A percentile compares a stretch with the other conserved stretches of the same genome.
These are phyloP conservation scores for Apophysomyces elegans DNA, from an alignment of 371 early-diverging fungal species.

Conservation along the genomic window DNA sequence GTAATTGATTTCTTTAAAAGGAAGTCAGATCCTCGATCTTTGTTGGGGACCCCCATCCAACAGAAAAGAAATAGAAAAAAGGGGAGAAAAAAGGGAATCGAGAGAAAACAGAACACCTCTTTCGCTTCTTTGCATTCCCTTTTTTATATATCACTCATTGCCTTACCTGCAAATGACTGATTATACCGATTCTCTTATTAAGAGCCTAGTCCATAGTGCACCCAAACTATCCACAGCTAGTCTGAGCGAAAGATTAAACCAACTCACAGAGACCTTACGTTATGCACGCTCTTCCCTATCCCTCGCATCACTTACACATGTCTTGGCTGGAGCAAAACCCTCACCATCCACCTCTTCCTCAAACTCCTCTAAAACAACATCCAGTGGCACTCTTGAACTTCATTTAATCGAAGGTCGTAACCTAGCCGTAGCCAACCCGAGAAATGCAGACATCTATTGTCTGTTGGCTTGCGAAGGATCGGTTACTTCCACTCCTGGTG, in stretches of 20 bases:
- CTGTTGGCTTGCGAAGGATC: slow-evolving; percentile 54
- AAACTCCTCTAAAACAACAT: slow-evolving; percentile 28
- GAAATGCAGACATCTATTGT: slow-evolving; percentile 51
- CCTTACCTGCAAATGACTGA: slow-evolving; percentile 20
- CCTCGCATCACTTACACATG: slow-evolving; percentile 26
- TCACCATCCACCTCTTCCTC: slow-evolving; percentile 12
- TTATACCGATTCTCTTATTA: slow-evolving; percentile 30
- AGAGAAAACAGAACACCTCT: slow-evolving; percentile 1
- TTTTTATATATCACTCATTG: slow-evolving; percentile 9
- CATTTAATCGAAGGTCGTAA: slow-evolving; percentile 54
- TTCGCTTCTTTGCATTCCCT: slow-evolving; percentile 7
- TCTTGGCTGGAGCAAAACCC: slow-evolving; percentile 17
- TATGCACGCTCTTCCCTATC: slow-evolving; percentile 29
- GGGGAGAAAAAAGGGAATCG: neutral
- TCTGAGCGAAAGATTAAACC: slow-evolving; percentile 21
- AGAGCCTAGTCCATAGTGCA: slow-evolving; percentile 26
- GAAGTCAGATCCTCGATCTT: neutral
- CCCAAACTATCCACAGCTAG: slow-evolving; percentile 21
- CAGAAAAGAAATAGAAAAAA: slow-evolving; percentile 3
- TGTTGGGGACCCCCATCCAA: slow-evolving; percentile 4
- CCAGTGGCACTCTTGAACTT: slow-evolving; percentile 31
- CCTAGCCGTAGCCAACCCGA: slow-evolving; percentile 43
- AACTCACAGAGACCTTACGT: slow-evolving; percentile 26
- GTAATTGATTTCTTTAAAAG: slow-evolving; percentile 5
- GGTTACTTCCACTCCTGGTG: slow-evolving; percentile 44